A percentile compares a stretch with the other conserved stretches of the same genome.
phyloP scores from a whole-genome alignment of 1,284 basidiomycete genomes.

The Cryptococcus sp. region DNA sequence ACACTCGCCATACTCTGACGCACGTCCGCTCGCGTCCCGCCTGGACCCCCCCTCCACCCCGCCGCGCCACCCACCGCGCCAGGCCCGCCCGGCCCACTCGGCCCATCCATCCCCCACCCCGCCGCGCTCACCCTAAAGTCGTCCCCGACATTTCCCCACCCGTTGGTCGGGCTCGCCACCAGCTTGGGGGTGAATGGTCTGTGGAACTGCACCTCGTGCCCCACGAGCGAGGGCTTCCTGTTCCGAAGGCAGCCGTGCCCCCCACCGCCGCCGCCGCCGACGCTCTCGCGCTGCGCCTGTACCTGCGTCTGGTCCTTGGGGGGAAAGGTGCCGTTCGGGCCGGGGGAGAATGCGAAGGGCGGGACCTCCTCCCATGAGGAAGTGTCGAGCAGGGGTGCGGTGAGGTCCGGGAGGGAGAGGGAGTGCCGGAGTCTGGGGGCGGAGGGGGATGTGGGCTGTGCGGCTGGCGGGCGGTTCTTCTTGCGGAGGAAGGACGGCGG shows the following conservation, averaged over 20 bases:
- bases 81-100: neutral
- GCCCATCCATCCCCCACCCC: neutral
- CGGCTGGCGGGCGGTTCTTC: constrained; percentile 4
- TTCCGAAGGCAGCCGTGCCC: neutral
- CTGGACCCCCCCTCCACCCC: neutral
- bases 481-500: constrained; percentile 14
- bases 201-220: constrained; percentile 29
- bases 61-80: neutral
- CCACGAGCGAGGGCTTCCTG: constrained; percentile 10
- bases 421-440: constrained; percentile 31
- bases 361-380: constrained; percentile 32
- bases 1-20: constrained; percentile 7
- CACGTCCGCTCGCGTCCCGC: neutral
- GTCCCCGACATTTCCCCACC: neutral
- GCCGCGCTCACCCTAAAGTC: constrained; percentile 1
- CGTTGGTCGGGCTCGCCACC: constrained; percentile 1
- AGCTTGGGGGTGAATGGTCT: constrained; percentile 34
- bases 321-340: neutral
- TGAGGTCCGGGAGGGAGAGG: constrained; percentile 39
- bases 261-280: too few species aligned
- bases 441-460: constrained; percentile 29
- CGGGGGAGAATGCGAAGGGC: constrained; percentile 5
- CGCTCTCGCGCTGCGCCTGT: too few species aligned
- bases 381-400: constrained; percentile 37
- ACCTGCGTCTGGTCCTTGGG: neutral